Base-by-base conservation (phyloP, 2,329 filamentous ascomycete genomes). In the Sclerotinia spermophila region DNA sequence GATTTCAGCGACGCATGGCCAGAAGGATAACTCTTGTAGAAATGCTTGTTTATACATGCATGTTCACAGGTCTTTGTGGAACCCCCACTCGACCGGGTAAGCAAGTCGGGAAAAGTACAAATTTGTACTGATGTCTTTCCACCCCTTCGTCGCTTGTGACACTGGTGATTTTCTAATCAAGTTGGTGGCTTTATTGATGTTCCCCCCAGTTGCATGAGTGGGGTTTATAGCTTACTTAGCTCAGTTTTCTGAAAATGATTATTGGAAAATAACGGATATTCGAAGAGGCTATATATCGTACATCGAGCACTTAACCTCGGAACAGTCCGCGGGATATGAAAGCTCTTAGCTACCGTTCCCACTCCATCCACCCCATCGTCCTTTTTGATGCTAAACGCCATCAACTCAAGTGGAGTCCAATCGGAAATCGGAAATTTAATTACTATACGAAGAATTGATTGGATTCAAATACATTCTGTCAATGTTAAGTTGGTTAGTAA, bases 61-160 rank as follows among this genome's bases (percentile, higher is more conserved):
- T 38, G 24, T 24, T 38, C 27, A 24, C 27, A 30, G 45, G 10
- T 19, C 33, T 53, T 51, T 30, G 33, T 30, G 24, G n/a, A 53
- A 40, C 62, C 45, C 62, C 62, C 62, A 66, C 62, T 42, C 33
- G 24, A 17, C 24, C 38, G 21, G 62, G 33, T 53, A 51, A 30
- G 35, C 62, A 30, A 19, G n/a, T 66, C 45, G 45, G 62, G 19
- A 21, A 38, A 66, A 30, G n/a, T 53, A 66, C 45, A 7, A 5
- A 24, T 53, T 66, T 53, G 33, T 42, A 66, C n/a, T 66, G 62
- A 66, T 66, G 35, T 30, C 62, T 66, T 19, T 30, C 33, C 62
- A 66, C 61, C 61, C 56, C 24, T 59, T 38, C 42, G 33, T 38
- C 61, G 21, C 21, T 40, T n/a, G 33, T 53, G 33, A 27, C 17